These are phyloP conservation scores for Geotrichum fermentans DNA, from an alignment of 1,139 yeast genomes.

Conservation along the genomic window DNA sequence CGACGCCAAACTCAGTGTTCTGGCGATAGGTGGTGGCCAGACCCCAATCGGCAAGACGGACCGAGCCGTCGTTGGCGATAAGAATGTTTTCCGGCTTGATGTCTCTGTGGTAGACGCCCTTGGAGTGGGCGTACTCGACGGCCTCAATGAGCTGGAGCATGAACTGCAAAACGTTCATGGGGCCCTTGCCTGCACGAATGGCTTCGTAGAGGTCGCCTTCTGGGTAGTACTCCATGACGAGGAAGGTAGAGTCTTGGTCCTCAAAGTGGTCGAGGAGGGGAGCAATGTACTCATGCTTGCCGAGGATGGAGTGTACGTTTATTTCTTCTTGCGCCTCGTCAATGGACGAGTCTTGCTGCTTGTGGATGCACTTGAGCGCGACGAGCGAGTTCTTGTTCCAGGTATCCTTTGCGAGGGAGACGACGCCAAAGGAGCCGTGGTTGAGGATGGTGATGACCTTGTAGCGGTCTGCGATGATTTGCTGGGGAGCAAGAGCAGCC, in stretches of 20 bases:
- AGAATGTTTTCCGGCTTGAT: conserved; percentile 86
- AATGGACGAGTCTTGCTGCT: conserved; percentile 22
- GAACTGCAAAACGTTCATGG: conserved; percentile 68
- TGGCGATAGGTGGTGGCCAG: conserved; percentile 64
- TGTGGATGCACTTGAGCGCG: conserved; percentile 75
- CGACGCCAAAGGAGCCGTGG: conserved; percentile 92
- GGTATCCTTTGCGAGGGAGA: conserved; percentile 76
- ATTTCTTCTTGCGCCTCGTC: conserved; percentile 77
- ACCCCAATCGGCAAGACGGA: conserved; percentile 90
- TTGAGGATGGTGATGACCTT: conserved; percentile 70
- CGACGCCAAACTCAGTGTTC: conserved; percentile 82
- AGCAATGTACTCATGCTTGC: conserved; percentile 59
- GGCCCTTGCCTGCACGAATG: conserved; percentile 70
- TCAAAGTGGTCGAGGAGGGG: conserved; percentile 71
- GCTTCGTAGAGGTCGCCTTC: conserved; percentile 94
- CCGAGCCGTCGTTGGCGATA: conserved; percentile 61
- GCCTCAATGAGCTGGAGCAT: conserved; percentile 74
- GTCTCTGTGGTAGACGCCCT: conserved; percentile 77
- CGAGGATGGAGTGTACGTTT: conserved; percentile 63
- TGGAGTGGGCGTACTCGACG: conserved; percentile 67
- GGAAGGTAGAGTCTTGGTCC: conserved; percentile 46
- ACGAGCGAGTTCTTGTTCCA: conserved; percentile 50
- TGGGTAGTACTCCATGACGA: conserved; percentile 81
- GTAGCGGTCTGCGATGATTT: conserved; percentile 52
- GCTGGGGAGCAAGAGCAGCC: conserved; percentile 11